These are phyloP conservation scores for Tanacetum coccineum DNA, from an alignment of 129 eudicot genomes.

Conservation along the genomic window DNA sequence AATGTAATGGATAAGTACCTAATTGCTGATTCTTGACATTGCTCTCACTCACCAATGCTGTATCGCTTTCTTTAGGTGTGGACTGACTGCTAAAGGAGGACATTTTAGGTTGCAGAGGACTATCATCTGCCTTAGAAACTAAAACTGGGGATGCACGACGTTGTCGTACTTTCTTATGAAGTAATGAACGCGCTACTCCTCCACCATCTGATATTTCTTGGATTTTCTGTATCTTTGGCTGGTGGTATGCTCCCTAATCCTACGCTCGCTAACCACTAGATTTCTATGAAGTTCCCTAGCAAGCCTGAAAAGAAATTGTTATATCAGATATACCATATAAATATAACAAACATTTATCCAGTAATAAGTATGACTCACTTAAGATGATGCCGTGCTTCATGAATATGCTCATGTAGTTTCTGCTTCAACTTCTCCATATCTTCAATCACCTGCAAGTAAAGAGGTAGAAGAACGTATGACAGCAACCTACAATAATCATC, in stretches of 20 bases:
- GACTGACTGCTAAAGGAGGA: conserved; percentile 21
- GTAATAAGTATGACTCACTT: too few relatives aligned
- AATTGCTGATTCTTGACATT: conserved; percentile 23
- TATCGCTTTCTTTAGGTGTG: conserved; percentile 18
- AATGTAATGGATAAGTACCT: too few relatives aligned
- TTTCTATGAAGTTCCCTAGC: conserved; percentile 58
- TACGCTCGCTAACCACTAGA: conserved; percentile 38
- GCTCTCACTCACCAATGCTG: conserved; percentile 10
- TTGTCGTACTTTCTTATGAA: conserved; percentile 59
- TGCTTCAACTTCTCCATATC: too few relatives aligned
- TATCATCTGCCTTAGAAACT: conserved; percentile 22
- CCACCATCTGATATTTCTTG: conserved; percentile 70
- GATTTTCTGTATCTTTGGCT: conserved; percentile 46
- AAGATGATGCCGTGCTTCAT: too few relatives aligned
- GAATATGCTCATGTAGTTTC: too few relatives aligned
- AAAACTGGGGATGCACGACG: conserved; percentile 39
- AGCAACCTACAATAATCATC: too few relatives aligned
- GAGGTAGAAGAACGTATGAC: too few relatives aligned
- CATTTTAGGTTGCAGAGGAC: conserved; percentile 9
- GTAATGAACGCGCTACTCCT: conserved; percentile 65
- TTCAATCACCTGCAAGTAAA: too few relatives aligned
- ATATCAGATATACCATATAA: too few relatives aligned
- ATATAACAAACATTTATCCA: too few relatives aligned
- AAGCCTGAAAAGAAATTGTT: conserved; percentile 71
- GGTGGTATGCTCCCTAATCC: too few relatives aligned